Evolutionary conservation across 2,329 filamentous ascomycete genomes (phyloP).

Genomic region (Pseudogymnoascus sp.): DNA sequence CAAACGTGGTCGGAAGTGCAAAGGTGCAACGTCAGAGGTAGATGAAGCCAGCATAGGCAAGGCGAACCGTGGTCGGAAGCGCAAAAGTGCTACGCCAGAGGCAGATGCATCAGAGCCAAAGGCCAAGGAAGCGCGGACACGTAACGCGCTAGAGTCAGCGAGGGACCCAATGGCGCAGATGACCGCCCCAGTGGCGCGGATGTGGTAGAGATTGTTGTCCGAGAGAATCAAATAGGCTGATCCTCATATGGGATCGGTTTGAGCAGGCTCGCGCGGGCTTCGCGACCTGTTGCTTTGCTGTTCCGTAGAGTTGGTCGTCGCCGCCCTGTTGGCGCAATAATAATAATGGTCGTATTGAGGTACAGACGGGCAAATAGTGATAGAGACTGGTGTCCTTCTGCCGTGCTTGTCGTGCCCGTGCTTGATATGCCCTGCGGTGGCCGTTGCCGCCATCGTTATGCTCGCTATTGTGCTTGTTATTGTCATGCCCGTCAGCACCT

Average conservation of each 20-base stretch:
- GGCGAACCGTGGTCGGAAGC: conserved; percentile 18
- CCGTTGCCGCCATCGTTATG: conserved; percentile 10
- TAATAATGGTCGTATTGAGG: not conserved
- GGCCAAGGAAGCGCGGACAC: conserved; percentile 10
- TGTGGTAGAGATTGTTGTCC: not conserved
- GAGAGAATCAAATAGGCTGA: not conserved
- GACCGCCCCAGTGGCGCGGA: not conserved
- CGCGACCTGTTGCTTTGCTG: conserved; percentile 13
- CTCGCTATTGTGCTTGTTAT: conserved; percentile 14
- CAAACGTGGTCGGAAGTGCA: conserved; percentile 17
- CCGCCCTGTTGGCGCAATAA: conserved; percentile 12
- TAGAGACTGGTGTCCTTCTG: conserved; percentile 12
- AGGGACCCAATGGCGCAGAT: conserved; percentile 21
- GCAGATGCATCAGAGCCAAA: conserved; percentile 13
- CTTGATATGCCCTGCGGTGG: conserved; percentile 12
- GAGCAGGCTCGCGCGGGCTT: conserved; percentile 11
- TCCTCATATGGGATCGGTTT: not conserved
- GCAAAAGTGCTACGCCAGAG: conserved; percentile 15
- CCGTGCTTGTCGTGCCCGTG: conserved; percentile 12
- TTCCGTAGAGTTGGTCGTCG: conserved; percentile 16
- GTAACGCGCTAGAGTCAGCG: conserved; percentile 16
- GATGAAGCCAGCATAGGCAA: conserved; percentile 14
- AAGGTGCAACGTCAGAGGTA: conserved; percentile 10
- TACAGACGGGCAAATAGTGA: conserved; percentile 17
- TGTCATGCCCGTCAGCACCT: conserved; percentile 16